Percentiles rank a stretch among this genome's conserved stretches.
Evolutionary conservation across 2,329 filamentous ascomycete genomes (phyloP).

Genomic region (Lachnellula cervina): DNA sequence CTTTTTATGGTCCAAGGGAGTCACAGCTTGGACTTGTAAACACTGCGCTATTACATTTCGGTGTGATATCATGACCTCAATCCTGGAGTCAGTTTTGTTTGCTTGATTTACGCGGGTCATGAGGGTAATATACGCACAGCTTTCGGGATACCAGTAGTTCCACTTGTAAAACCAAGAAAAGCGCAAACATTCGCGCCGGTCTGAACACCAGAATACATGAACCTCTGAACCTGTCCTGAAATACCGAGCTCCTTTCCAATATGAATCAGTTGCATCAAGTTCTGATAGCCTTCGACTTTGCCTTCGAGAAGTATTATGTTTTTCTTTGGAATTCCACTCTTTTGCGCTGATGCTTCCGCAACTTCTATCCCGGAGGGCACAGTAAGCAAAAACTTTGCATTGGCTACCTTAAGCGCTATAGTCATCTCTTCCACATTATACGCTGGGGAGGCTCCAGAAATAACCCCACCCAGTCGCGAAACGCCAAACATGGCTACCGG

Average conservation of each 20-base stretch:
- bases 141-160: conserved; percentile 56
- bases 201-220: conserved; percentile 49
- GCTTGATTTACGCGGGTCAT: background rate
- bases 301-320: conserved; percentile 55
- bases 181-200: conserved; percentile 50
- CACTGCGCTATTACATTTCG: conserved; percentile 36
- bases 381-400: conserved; percentile 55
- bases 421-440: conserved; percentile 66
- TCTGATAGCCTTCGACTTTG: conserved; percentile 44
- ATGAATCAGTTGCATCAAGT: conserved; percentile 36
- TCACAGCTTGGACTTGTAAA: conserved; percentile 52
- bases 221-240: conserved; percentile 38
- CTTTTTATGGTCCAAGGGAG: conserved; percentile 53
- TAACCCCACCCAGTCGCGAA: conserved; percentile 45
- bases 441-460: conserved; percentile 58
- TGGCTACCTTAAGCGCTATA: conserved; percentile 54
- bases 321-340: conserved; percentile 47
- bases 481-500: conserved; percentile 57
- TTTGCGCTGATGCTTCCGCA: conserved; percentile 48
- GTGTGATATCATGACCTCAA: conserved; percentile 33
- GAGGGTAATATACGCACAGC: conserved; percentile 26
- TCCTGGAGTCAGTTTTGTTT: conserved; percentile 5
- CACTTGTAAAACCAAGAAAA: conserved; percentile 38
- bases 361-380: conserved; percentile 48
- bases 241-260: conserved; percentile 35